These are phyloP conservation scores for Aspergillus transmontanensis DNA, from an alignment of 2,329 filamentous ascomycete genomes.

Conservation along the genomic window DNA sequence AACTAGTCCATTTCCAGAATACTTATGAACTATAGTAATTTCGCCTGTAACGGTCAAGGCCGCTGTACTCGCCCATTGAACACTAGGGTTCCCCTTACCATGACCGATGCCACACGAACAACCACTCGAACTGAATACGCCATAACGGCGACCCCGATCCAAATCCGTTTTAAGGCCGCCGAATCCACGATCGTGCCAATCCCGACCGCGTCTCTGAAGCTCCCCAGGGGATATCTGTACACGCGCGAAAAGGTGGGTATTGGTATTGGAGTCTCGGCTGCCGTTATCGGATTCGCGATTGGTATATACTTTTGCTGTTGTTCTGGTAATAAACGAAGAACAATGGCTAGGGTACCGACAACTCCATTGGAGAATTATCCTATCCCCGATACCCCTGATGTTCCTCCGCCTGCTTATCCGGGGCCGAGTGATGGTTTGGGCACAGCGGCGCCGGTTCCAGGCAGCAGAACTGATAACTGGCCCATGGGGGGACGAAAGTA, in stretches of 20 bases:
- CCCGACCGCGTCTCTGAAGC: conserved; percentile 7
- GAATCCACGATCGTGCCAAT: conserved; percentile 15
- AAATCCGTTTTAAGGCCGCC: conserved; percentile 18
- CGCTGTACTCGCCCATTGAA: conserved; percentile 7
- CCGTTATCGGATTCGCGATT: neutral
- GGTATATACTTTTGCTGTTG: neutral
- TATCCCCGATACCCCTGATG: neutral
- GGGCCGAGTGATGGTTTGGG: neutral
- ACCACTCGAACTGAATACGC: conserved; percentile 6
- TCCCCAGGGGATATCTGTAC: conserved; percentile 8
- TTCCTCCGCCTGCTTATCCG: neutral
- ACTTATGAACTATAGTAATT: neutral
- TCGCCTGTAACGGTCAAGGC: neutral
- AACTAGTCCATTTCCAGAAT: neutral
- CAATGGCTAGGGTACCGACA: neutral
- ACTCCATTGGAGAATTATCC: neutral
- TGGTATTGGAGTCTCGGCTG: conserved; percentile 5
- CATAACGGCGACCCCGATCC: conserved; percentile 16
- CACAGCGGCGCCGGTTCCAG: neutral
- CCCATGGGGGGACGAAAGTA: neutral
- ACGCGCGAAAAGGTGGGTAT: conserved; percentile 16
- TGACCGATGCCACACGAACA: conserved; percentile 10
- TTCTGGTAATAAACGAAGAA: neutral
- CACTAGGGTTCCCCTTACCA: conserved; percentile 8
- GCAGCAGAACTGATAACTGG: neutral